A percentile compares a stretch with the other conserved stretches of the same genome.
Conservation (phyloP, 495 filamentous ascomycete species). For the Penicillium maclennaniae region DNA sequence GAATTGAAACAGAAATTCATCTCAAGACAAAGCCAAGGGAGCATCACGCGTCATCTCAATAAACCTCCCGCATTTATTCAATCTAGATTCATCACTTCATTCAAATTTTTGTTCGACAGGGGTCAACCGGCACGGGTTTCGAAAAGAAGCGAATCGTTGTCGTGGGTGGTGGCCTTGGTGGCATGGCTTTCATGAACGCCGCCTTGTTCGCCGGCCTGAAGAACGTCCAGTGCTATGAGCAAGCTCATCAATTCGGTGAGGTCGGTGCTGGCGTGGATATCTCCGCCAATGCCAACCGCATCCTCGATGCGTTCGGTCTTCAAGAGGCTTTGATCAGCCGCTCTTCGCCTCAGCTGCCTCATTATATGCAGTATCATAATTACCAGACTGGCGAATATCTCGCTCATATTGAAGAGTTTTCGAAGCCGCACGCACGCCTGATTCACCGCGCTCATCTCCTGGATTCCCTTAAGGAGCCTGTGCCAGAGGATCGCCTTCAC, state of each 20-base stretch:
- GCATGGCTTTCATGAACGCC: conserved; percentile 39
- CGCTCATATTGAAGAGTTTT: conserved; percentile 29
- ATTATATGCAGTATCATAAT: conserved; percentile 31
- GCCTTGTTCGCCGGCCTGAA: conserved; percentile 50
- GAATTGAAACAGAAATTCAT: no score
- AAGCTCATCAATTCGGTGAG: conserved; percentile 45
- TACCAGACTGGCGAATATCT: conserved; percentile 26
- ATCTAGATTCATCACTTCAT: no score
- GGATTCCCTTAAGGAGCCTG: conserved; percentile 28
- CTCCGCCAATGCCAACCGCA: conserved; percentile 29
- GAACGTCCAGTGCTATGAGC: conserved; percentile 50
- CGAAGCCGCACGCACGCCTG: conserved; percentile 27
- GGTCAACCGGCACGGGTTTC: conserved; percentile 19
- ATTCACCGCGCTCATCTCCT: conserved; percentile 38
- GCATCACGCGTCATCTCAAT: no score
- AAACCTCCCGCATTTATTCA: no score
- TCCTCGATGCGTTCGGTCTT: conserved; percentile 29
- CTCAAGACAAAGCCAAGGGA: no score
- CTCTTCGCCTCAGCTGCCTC: conserved; percentile 24
- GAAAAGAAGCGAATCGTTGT: conserved; percentile 44
- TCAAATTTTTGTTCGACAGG: no score
- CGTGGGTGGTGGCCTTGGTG: conserved; percentile 55
- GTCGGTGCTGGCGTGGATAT: conserved; percentile 54
- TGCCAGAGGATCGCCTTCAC: conserved; percentile 17
- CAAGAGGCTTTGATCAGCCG: conserved; percentile 23